Evolutionary conservation across 2,329 filamentous ascomycete genomes (phyloP).

Genomic region (Colletotrichum acutatum): DNA sequence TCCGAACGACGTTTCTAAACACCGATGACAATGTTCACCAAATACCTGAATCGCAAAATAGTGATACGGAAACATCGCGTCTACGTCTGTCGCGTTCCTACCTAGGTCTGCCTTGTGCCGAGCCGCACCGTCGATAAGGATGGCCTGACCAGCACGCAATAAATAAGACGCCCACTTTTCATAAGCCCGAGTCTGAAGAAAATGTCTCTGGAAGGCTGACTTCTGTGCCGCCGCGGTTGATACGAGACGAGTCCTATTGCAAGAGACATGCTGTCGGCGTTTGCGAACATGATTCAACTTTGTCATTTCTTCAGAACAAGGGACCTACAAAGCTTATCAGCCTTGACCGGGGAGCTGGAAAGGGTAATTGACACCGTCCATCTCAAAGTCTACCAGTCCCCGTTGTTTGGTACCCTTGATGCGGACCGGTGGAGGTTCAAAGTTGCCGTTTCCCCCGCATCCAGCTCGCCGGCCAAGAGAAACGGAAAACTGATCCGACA

Average conservation of each 20-base stretch:
- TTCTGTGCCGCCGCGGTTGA: background rate
- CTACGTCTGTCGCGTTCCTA: background rate
- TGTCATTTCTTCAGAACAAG: background rate
- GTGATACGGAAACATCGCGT: background rate
- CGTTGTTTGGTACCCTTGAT: conserved; percentile 6
- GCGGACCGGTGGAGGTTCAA: conserved; percentile 4
- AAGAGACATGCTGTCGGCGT: conserved; percentile 6
- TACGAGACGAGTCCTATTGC: background rate
- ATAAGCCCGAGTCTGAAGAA: background rate
- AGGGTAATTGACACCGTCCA: background rate
- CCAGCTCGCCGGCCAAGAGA: background rate
- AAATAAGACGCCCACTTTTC: background rate
- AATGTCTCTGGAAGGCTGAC: background rate
- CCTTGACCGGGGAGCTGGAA: background rate
- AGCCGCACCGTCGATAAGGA: conserved; percentile 4
- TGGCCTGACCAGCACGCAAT: conserved; percentile 9
- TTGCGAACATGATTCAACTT: background rate
- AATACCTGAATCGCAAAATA: background rate
- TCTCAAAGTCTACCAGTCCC: background rate
- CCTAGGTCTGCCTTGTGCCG: background rate
- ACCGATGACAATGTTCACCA: background rate
- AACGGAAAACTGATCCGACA: conserved; percentile 17
- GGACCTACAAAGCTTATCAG: conserved; percentile 15
- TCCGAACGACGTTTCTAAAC: background rate
- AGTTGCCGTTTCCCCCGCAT: conserved; percentile 8